phyloP scores from a whole-genome alignment of 2,329 filamentous ascomycete species.

The Trematosphaeria pertusa region DNA sequence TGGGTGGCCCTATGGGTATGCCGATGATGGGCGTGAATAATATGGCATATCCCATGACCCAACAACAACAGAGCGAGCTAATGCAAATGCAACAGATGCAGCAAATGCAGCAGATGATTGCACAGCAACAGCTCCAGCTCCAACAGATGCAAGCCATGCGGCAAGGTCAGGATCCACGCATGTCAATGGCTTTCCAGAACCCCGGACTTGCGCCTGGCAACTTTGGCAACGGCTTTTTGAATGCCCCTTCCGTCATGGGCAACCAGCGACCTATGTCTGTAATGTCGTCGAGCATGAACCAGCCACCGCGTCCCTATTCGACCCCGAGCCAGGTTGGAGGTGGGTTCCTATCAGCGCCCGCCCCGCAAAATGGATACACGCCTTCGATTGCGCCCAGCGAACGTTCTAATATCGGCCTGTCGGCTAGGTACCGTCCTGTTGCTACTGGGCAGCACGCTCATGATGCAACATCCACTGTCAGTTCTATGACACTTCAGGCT shows the following conservation, averaged over 20 bases:
- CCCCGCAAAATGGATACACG: conserved; percentile 66
- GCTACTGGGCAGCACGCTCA: conserved; percentile 53
- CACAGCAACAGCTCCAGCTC: conserved; percentile 67
- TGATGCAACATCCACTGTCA: conserved; percentile 37
- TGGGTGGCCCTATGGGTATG: conserved; percentile 27
- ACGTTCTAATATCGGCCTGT: conserved; percentile 90
- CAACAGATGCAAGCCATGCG: conserved; percentile 50
- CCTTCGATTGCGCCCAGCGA: conserved; percentile 95
- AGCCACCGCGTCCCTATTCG: conserved; percentile 48
- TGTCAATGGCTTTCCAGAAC: conserved; percentile 28
- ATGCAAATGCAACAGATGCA: conserved; percentile 95
- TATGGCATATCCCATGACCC: conserved; percentile 68
- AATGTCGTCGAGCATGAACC: conserved; percentile 51
- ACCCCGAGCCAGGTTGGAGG: conserved; percentile 28
- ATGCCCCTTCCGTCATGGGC: conserved; percentile 30
- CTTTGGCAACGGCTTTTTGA: conserved; percentile 32
- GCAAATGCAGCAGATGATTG: conserved; percentile 44
- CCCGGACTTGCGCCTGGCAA: conserved; percentile 18
- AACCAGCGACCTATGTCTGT: conserved; percentile 58
- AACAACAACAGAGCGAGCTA: conserved; percentile 78
- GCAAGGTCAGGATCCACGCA: conserved; percentile 35
- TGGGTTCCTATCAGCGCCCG: conserved; percentile 5
- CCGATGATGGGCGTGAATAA: conserved; percentile 37
- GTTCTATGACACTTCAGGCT: conserved; percentile 43
- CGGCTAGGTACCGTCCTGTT: conserved; percentile 89